These are phyloP conservation scores for Marasmius sp. DNA, from an alignment of 1,284 basidiomycete genomes.

Conservation along the genomic window DNA sequence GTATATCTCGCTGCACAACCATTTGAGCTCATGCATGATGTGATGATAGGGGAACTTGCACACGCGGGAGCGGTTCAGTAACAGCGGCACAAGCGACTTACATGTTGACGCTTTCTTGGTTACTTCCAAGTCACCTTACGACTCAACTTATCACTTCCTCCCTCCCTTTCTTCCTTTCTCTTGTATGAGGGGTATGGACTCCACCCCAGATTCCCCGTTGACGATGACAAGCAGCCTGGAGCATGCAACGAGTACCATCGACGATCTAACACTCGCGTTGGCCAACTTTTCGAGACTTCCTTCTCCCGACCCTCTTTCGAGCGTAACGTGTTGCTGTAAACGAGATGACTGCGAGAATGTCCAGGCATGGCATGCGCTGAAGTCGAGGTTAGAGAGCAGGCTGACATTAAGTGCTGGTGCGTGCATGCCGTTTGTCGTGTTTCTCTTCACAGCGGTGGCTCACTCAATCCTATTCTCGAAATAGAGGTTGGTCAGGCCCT, in stretches of 20 bases:
- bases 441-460: neutral
- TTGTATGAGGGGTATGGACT: conserved; percentile 11
- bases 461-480: conserved; percentile 1
- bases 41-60: neutral
- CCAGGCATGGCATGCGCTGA: conserved; percentile 63
- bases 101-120: neutral
- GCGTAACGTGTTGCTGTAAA: conserved; percentile 65
- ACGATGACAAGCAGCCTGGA: conserved; percentile 50
- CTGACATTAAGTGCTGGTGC: conserved; percentile 82
- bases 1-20: neutral
- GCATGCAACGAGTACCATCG: conserved; percentile 66
- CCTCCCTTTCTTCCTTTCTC: conserved; percentile 14
- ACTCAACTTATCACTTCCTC: neutral
- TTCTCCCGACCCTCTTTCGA: conserved; percentile 60
- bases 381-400: conserved; percentile 70
- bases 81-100: too few relatives aligned
- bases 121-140: neutral
- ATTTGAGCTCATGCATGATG: neutral
- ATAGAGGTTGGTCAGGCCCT: conserved; percentile 91
- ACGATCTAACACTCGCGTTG: conserved; percentile 73
- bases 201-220: conserved; percentile 56
- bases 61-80: neutral
- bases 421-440: conserved; percentile 23
- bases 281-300: conserved; percentile 67
- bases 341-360: conserved; percentile 63